These are phyloP conservation scores for Adiantum capillusveneris DNA, from an alignment of 75 land plant genomes.

Conservation along the genomic window DNA sequence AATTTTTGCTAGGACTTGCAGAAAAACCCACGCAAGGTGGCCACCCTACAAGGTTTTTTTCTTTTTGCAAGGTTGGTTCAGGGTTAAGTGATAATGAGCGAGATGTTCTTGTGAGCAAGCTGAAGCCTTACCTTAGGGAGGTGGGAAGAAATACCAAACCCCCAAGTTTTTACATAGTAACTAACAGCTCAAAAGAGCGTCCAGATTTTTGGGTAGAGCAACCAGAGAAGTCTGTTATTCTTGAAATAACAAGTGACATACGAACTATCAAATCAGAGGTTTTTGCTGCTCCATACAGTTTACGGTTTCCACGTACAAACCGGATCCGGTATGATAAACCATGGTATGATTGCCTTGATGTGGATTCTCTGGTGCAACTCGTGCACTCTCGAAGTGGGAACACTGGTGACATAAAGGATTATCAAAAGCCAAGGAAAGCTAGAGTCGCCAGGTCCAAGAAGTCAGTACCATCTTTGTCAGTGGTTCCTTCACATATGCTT, in stretches of 20 bases:
- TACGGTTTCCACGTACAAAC: slow-evolving; percentile 87
- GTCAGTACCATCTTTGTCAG: slow-evolving; percentile 19
- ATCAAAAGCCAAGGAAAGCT: slow-evolving; percentile 24
- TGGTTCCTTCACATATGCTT: slow-evolving; percentile 66
- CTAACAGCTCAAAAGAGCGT: slow-evolving; percentile 87
- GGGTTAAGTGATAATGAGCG: slow-evolving; percentile 89
- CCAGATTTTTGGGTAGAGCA: slow-evolving; percentile 98
- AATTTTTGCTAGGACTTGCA: slow-evolving; percentile 85
- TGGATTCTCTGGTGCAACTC: slow-evolving; percentile 74
- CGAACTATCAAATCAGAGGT: slow-evolving; percentile 91
- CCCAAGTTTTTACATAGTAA: slow-evolving; percentile 71
- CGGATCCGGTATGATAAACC: slow-evolving; percentile 94
- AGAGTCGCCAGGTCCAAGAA: slow-evolving; percentile 34
- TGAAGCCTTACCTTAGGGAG: slow-evolving; percentile 84
- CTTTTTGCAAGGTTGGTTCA: slow-evolving; percentile 92
- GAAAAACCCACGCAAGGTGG: slow-evolving; percentile 45
- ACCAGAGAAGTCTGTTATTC: slow-evolving; percentile 88
- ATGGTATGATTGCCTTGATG: slow-evolving; percentile 93
- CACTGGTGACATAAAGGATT: slow-evolving; percentile 28
- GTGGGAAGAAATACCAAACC: slow-evolving; percentile 63
- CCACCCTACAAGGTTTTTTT: slow-evolving; percentile 80
- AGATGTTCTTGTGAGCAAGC: slow-evolving; percentile 61
- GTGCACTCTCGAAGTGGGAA: slow-evolving; percentile 66
- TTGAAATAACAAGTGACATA: slow-evolving; percentile 91
- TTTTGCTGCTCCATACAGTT: slow-evolving; percentile 92